Evolutionary conservation across 1,284 basidiomycete species (phyloP).

Genomic region (Agroathelia rolfsii): DNA sequence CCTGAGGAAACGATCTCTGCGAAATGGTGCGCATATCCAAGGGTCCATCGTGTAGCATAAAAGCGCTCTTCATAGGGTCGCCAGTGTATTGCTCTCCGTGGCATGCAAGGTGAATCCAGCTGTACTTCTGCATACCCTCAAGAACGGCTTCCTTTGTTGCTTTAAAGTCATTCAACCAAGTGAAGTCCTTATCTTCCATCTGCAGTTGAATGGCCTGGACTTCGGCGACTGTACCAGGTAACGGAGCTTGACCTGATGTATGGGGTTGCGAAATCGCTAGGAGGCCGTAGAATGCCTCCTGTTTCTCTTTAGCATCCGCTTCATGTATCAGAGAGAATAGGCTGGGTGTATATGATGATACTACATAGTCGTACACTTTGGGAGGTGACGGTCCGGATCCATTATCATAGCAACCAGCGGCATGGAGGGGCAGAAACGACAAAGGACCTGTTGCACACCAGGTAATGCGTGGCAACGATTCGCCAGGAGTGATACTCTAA

Average conservation of each 20-base stretch:
- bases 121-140: constrained; percentile 1
- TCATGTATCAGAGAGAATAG: constrained; percentile 11
- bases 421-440: constrained; percentile 23
- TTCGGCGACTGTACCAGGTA: constrained; percentile 6
- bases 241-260: constrained; percentile 2
- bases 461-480: constrained; percentile 18
- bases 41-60: constrained; percentile 8
- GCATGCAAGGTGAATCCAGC: constrained; percentile 11
- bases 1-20: constrained; percentile 14
- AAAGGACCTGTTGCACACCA: constrained; percentile 25
- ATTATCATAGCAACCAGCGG: constrained; percentile 18
- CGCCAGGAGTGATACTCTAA: too few species aligned
- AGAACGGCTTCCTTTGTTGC: constrained; percentile 1
- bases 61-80: constrained; percentile 8
- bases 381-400: too few species aligned
- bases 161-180: constrained; percentile 12
- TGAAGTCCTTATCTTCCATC: too few species aligned
- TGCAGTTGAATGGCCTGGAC: background rate
- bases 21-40: constrained; percentile 20
- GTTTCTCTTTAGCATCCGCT: background rate
- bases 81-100: constrained; percentile 8
- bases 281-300: background rate
- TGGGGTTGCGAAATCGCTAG: constrained; percentile 6
- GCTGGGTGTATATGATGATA: constrained; percentile 19
- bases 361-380: constrained; percentile 12